Evolutionary conservation across 2,329 filamentous ascomycete genomes (phyloP).

Genomic region (Parafenestella ontariensis): DNA sequence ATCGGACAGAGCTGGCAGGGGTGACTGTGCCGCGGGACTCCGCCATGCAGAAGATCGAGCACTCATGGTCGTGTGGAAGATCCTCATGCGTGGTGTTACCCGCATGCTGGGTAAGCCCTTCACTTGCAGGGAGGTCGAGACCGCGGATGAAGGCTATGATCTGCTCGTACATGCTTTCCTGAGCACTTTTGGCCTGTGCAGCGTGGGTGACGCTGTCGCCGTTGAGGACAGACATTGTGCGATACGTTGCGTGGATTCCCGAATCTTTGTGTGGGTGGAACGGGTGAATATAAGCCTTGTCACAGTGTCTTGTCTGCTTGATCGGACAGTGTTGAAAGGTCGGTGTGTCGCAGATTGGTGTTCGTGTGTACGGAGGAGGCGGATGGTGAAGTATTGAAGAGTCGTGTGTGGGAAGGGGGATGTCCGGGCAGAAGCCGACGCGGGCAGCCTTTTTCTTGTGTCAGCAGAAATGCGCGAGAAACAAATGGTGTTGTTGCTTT

Average conservation of each 20-base stretch:
- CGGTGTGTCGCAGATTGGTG: background rate
- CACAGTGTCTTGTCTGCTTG: background rate
- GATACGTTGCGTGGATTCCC: background rate
- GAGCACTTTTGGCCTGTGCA: conserved; percentile 7
- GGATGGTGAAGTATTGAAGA: conserved; percentile 4
- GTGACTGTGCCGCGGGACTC: conserved; percentile 23
- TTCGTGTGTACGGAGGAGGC: background rate
- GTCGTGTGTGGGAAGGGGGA: conserved; percentile 8
- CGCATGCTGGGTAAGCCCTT: conserved; percentile 37
- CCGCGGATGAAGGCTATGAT: conserved; percentile 30
- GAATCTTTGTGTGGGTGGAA: background rate
- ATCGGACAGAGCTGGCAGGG: conserved; percentile 25
- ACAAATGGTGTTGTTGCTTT: background rate
- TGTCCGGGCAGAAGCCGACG: conserved; percentile 26
- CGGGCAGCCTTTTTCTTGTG: conserved; percentile 12
- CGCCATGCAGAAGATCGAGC: conserved; percentile 14
- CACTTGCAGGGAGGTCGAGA: conserved; percentile 29
- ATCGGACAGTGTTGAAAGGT: background rate
- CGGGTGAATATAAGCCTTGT: too few species aligned
- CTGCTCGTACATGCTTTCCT: conserved; percentile 21
- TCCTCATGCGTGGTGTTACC: conserved; percentile 42
- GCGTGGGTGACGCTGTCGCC: conserved; percentile 4
- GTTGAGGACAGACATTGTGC: conserved; percentile 20
- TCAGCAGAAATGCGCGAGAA: conserved; percentile 10
- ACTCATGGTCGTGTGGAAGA: conserved; percentile 31